A percentile compares a stretch with the other conserved stretches of the same genome.
phyloP scores from a whole-genome alignment of 305 asterid species.

The Fraxinus angustifolia region DNA sequence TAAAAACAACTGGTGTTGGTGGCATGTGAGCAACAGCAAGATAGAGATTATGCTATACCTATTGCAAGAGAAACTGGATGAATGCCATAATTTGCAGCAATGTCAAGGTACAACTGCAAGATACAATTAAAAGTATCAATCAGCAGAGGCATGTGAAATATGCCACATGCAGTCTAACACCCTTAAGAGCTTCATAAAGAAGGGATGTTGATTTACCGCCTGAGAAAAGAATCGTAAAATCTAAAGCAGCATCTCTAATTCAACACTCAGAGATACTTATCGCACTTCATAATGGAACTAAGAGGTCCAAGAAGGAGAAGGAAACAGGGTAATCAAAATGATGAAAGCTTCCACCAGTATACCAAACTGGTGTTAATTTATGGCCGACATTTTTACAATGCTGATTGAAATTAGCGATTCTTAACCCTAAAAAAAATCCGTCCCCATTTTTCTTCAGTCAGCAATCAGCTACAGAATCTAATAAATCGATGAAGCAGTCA shows the following conservation, averaged over 20 bases:
- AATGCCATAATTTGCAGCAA: slow-evolving; percentile 49
- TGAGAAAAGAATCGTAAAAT: background rate
- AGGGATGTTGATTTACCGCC: slow-evolving; percentile 1
- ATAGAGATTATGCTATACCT: slow-evolving; percentile 40
- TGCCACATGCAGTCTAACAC: slow-evolving; percentile 10
- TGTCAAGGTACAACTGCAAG: slow-evolving; percentile 57
- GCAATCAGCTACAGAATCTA: background rate
- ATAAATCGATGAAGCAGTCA: background rate
- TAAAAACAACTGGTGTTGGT: background rate
- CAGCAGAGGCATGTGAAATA: slow-evolving; percentile 1
- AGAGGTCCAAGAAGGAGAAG: background rate
- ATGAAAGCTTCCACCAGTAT: background rate
- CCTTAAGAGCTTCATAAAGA: background rate
- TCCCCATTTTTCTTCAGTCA: background rate
- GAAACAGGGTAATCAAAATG: background rate
- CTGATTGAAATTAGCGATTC: background rate
- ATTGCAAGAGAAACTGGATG: slow-evolving; percentile 82
- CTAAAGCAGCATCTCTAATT: slow-evolving; percentile 17
- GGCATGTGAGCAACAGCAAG: background rate
- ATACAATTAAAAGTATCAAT: slow-evolving; percentile 24
- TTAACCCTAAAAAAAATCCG: background rate
- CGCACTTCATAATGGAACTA: background rate
- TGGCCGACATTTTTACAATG: slow-evolving; percentile 4
- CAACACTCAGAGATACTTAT: background rate
- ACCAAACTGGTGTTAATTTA: background rate